Percentiles rank a stretch among this genome's conserved stretches.
Evolutionary conservation across 106 monocot genomes (phyloP).

Genomic region (Chionographis japonica): DNA sequence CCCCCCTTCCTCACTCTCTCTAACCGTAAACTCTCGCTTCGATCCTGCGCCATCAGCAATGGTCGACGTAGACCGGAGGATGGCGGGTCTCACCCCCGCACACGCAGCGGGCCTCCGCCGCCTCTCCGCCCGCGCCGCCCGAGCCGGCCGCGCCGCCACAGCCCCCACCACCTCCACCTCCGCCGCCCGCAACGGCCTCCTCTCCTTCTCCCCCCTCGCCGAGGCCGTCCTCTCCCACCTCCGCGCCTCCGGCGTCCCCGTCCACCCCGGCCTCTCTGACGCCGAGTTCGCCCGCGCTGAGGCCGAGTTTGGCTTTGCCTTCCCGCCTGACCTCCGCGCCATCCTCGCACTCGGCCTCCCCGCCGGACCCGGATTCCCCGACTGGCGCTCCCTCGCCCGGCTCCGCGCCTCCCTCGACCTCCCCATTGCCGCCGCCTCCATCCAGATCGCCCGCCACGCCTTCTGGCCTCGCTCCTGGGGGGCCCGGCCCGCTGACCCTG

Average conservation of each 20-base stretch:
- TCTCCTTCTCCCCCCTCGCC: constrained; percentile 56
- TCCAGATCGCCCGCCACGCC: constrained; percentile 54
- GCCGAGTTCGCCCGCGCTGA: constrained; percentile 55
- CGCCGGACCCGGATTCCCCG: constrained; percentile 37
- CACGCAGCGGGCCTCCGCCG: constrained; percentile 30
- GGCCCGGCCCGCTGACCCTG: constrained; percentile 37
- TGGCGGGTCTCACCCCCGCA: constrained; percentile 24
- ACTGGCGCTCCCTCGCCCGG: background rate
- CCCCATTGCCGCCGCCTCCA: constrained; percentile 64
- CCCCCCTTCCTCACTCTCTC: background rate
- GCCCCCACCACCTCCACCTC: constrained; percentile 16
- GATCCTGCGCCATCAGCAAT: background rate
- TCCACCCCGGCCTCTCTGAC: constrained; percentile 48
- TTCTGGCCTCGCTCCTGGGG: constrained; percentile 80
- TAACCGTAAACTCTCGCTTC: too few species aligned
- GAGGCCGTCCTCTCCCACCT: constrained; percentile 49
- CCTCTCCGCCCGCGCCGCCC: constrained; percentile 36
- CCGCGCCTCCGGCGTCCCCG: constrained; percentile 28
- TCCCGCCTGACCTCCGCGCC: constrained; percentile 84
- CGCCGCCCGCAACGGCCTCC: constrained; percentile 27
- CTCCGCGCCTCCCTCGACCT: constrained; percentile 41
- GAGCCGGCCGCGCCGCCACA: constrained; percentile 22
- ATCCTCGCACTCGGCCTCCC: constrained; percentile 58
- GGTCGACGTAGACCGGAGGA: constrained; percentile 48
- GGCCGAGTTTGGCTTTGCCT: constrained; percentile 53